Evolutionary conservation across 306 rosid genomes (phyloP), one percentile per base, ranked within the genome.

Genomic region (Urtica urens): DNA sequence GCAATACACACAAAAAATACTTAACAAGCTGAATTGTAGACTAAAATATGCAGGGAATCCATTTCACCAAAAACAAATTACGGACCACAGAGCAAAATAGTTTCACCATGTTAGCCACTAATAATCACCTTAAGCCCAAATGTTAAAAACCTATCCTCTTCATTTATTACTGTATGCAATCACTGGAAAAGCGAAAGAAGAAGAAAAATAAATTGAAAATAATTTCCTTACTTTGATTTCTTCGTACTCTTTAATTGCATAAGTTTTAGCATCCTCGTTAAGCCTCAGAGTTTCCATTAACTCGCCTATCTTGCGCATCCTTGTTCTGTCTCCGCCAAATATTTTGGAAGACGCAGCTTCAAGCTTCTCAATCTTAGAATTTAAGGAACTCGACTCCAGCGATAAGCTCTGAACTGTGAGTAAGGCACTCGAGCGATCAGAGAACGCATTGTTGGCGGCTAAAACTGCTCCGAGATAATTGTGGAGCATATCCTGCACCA

Each of bases 311-410:
- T 81, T 88, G 48, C 54, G 81, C 67, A 37, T 62, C 71, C 90
- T 78, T 23, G 93, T 62, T 66, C 75, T 78, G 67, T 84, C 96
- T 26, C 71, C 93, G 41, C 95, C 96, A 81, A 88, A 88, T 65
- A 88, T 45, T 60, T 84, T 88, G 49, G 95, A 80, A 40, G 96
- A 78, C 40, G 95, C 86, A 20, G 62, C 82, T 67, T 88, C 95
- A 52, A 88, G 93, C 75, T 81, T 83, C 63, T 78, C 93, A 43
- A 77, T 77, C 74, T 83, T 83, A 15, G 83, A 76, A 46, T 76
- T 76, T 78, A 83, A 72, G 10, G 93, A 66, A 66, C 74, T 72
- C 37, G 81, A 59, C 25, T 88, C 96, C 20, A 93, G 60, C 27
- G 77, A 65, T 50, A 88, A 86, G 38, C 93, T 83, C 59, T 88